Conservation (phyloP, 148 eudicot genomes). For the Rhododendron griersonianum region DNA sequence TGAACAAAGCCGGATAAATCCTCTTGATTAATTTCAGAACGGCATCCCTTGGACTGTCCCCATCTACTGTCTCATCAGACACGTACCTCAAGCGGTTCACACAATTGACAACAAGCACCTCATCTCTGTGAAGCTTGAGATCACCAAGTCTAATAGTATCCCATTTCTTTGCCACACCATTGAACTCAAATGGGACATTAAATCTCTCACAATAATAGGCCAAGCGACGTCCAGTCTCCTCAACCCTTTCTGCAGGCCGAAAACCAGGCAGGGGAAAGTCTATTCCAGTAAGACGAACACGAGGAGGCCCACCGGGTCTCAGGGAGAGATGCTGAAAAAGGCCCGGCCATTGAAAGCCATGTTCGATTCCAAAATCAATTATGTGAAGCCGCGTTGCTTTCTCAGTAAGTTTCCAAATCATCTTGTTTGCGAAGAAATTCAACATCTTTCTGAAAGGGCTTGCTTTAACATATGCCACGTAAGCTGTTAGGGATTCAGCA, state of each 20-base stretch:
- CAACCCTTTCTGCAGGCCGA: constrained; percentile 48
- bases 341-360: constrained; percentile 73
- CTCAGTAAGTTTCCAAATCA: constrained; percentile 34
- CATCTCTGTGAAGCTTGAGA: constrained; percentile 26
- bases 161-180: constrained; percentile 49
- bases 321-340: constrained; percentile 45
- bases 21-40: constrained; percentile 33
- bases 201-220: constrained; percentile 44
- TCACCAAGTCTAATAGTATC: constrained; percentile 35
- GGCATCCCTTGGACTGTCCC: constrained; percentile 31
- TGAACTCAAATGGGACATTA: constrained; percentile 47
- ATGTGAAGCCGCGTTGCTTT: constrained; percentile 39
- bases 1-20: constrained; percentile 30
- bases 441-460: constrained; percentile 50
- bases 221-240: constrained; percentile 48
- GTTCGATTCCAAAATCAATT: constrained; percentile 55
- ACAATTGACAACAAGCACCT: constrained; percentile 35
- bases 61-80: constrained; percentile 33
- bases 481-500: constrained; percentile 38
- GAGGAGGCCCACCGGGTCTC: constrained; percentile 50
- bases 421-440: constrained; percentile 41
- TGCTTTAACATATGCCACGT: constrained; percentile 31
- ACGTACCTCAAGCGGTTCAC: constrained; percentile 27
- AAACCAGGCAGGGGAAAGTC: constrained; percentile 60
- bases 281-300: constrained; percentile 50